These are phyloP conservation scores for Stachybotrys elegans DNA, from an alignment of 2,329 filamentous ascomycete species.

Conservation along the genomic window DNA sequence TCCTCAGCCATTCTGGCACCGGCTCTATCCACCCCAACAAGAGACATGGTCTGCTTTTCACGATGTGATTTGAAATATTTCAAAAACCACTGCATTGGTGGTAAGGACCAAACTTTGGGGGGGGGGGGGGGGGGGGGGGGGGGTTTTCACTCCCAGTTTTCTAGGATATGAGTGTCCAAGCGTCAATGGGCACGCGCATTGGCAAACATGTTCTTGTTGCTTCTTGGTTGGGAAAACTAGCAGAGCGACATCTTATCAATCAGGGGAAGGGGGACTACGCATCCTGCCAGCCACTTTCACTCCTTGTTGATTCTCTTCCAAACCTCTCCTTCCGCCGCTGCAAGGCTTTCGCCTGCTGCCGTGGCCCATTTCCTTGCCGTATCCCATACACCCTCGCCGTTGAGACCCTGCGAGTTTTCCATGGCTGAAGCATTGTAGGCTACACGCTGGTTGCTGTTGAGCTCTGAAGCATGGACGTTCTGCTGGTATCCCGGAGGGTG, in stretches of 20 bases:
- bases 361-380: slow-evolving; percentile 53
- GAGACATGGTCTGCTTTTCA: too few species aligned
- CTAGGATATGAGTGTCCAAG: too few species aligned
- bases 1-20: too few species aligned
- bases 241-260: slow-evolving; percentile 13
- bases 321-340: slow-evolving; percentile 54
- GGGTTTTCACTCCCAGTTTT: background rate
- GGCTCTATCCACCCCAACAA: too few species aligned
- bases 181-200: too few species aligned
- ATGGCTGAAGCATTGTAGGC: slow-evolving; percentile 30
- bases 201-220: too few species aligned
- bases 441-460: slow-evolving; percentile 40
- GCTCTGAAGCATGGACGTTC: slow-evolving; percentile 46
- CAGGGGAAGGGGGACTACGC: too few species aligned
- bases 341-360: slow-evolving; percentile 52
- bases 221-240: too few species aligned
- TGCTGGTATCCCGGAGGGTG: slow-evolving; percentile 55
- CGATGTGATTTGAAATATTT: too few species aligned
- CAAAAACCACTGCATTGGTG: too few species aligned
- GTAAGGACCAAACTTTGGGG: too few species aligned
- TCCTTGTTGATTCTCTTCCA: slow-evolving; percentile 61
- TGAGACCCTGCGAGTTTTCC: slow-evolving; percentile 16
- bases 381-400: slow-evolving; percentile 46
- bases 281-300: slow-evolving; percentile 17
- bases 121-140: too few species aligned